Percentiles rank a stretch among this genome's conserved stretches.
These are phyloP conservation scores for Leccinum longicurvipes DNA, from an alignment of 768 basidiomycete species.

Conservation along the genomic window DNA sequence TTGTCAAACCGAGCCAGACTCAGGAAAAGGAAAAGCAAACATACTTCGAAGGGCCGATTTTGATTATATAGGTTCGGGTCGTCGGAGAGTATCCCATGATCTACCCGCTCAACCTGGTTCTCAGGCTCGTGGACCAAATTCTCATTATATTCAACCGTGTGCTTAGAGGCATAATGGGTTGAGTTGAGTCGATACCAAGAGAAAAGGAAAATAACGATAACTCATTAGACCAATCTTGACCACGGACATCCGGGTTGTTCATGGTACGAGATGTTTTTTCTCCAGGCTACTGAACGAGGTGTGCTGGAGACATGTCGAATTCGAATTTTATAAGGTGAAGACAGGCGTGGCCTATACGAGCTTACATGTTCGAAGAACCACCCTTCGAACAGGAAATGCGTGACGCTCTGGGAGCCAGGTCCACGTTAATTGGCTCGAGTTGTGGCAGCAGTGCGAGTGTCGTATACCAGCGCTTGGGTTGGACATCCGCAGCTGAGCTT, in stretches of 20 bases:
- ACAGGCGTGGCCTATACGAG: not conserved
- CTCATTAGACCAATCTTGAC: not conserved
- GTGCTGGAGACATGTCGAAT: not conserved
- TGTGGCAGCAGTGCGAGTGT: not conserved
- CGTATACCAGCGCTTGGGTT: not conserved
- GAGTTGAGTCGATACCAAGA: not conserved
- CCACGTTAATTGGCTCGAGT: not conserved
- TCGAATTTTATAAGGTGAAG: slow-evolving; percentile 7
- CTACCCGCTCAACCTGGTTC: not conserved
- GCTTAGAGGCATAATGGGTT: not conserved
- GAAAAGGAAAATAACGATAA: not conserved
- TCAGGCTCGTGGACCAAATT: not conserved
- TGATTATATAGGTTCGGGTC: not conserved
- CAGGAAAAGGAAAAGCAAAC: not conserved
- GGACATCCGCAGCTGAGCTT: no score
- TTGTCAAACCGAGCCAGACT: not conserved
- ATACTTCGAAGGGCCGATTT: not conserved
- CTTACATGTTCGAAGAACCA: not conserved
- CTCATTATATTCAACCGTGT: not conserved
- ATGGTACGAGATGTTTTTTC: not conserved
- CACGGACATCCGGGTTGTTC: not conserved
- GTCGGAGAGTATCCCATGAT: slow-evolving; percentile 1
- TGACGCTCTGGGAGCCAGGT: not conserved
- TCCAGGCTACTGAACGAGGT: not conserved
- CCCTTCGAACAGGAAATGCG: not conserved